Evolutionary conservation across 768 basidiomycete species (phyloP).

Genomic region (Psilocybe subaeruginosa): DNA sequence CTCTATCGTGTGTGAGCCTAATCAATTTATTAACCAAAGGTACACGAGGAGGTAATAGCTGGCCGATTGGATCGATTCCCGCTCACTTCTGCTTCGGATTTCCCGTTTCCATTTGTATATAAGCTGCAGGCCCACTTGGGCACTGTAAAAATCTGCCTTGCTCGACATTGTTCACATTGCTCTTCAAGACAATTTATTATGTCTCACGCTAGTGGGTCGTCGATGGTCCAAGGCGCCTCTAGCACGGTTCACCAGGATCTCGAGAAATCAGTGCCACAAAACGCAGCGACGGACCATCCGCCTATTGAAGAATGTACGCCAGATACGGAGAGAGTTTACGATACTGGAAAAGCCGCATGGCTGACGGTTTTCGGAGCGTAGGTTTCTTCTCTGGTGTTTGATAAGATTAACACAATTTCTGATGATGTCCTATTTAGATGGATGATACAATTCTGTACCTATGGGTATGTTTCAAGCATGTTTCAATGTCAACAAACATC

Average conservation of each 20-base stretch:
- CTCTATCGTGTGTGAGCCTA: conserved; percentile 1
- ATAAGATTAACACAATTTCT: neutral
- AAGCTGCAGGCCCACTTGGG: neutral
- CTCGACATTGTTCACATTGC: neutral
- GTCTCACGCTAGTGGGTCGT: conserved; percentile 17
- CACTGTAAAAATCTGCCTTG: too few relatives aligned
- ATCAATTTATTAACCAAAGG: conserved; percentile 2
- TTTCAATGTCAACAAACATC: neutral
- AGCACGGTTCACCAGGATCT: conserved; percentile 4
- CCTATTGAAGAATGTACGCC: neutral
- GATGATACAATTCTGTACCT: conserved; percentile 49
- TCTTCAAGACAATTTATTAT: neutral
- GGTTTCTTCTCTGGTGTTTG: conserved; percentile 19
- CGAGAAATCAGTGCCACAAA: conserved; percentile 11
- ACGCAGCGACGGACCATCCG: neutral
- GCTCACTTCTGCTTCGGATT: conserved; percentile 24
- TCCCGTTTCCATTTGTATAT: conserved; percentile 16
- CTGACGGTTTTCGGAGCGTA: conserved; percentile 47
- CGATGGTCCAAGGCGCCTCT: conserved; percentile 6
- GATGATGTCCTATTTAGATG: conserved; percentile 28
- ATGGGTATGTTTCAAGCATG: conserved; percentile 33
- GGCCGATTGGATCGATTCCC: conserved; percentile 20
- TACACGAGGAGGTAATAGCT: conserved; percentile 20
- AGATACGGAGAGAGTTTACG: conserved; percentile 6
- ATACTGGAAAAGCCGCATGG: conserved; percentile 42